Evolutionary conservation across 2,329 filamentous ascomycete genomes (phyloP).

Genomic region (Ophiostoma pallidulum): DNA sequence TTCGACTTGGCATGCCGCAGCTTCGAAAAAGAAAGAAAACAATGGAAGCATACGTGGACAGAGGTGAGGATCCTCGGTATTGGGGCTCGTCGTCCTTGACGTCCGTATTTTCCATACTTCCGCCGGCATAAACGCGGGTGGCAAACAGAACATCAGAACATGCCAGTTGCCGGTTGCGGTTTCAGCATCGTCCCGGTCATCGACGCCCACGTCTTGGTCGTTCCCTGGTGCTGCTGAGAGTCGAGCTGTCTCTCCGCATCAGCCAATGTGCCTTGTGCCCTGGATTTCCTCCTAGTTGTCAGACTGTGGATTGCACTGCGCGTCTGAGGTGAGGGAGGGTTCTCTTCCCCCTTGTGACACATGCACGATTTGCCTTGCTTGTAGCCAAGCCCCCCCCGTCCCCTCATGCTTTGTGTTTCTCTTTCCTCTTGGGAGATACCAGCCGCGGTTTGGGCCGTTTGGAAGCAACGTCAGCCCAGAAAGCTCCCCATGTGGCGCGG

Average conservation of each 20-base stretch:
- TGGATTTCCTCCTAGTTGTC: background rate
- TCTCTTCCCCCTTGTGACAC: background rate
- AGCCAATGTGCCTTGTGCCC: constrained; percentile 4
- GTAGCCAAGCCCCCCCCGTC: background rate
- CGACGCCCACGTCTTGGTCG: too few species aligned
- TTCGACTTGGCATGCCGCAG: background rate
- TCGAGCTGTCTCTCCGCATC: background rate
- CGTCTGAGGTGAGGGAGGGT: background rate
- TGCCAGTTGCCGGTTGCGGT: background rate
- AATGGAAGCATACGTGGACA: too few species aligned
- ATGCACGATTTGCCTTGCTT: constrained; percentile 3
- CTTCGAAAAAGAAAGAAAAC: too few species aligned
- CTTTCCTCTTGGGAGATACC: background rate
- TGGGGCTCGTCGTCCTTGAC: too few species aligned
- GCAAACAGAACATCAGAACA: background rate
- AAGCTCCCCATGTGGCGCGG: too few species aligned
- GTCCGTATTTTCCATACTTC: background rate
- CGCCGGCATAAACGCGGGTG: constrained; percentile 1
- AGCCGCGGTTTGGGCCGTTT: background rate
- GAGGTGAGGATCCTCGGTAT: too few species aligned
- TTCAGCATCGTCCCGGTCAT: constrained; percentile 9
- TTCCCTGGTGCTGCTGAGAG: constrained; percentile 9
- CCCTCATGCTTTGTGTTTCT: too few species aligned
- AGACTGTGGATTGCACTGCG: constrained; percentile 2
- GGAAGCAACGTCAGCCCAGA: background rate